phyloP scores from a whole-genome alignment of 495 filamentous ascomycete genomes.

The Penicillium coffeae region DNA sequence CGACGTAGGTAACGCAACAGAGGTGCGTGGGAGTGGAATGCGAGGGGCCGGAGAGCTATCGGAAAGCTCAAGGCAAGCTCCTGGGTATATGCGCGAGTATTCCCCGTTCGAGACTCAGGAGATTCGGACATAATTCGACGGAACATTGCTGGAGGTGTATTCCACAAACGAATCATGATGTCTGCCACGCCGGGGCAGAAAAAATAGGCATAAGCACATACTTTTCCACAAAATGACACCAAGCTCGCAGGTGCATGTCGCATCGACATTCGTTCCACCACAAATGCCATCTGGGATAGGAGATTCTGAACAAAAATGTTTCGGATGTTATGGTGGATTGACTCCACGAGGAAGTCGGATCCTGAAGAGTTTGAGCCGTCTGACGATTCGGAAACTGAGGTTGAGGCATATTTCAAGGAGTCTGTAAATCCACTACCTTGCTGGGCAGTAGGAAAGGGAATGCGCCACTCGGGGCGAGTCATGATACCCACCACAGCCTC shows the following conservation, averaged over 20 bases:
- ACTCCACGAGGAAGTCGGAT: conserved; percentile 81
- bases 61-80: conserved; percentile 72
- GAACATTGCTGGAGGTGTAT: conserved; percentile 58
- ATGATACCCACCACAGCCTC: conserved; percentile 83
- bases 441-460: conserved; percentile 53
- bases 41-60: conserved; percentile 60
- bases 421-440: conserved; percentile 23
- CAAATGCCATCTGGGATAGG: conserved; percentile 79
- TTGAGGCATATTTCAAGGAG: conserved; percentile 32
- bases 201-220: conserved; percentile 92
- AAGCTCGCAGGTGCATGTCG: conserved; percentile 86
- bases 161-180: conserved; percentile 81
- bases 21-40: conserved; percentile 63
- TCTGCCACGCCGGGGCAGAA: conserved; percentile 90
- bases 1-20: conserved; percentile 63
- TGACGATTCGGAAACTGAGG: conserved; percentile 39
- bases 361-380: conserved; percentile 40
- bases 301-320: conserved; percentile 87
- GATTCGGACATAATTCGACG: conserved; percentile 68
- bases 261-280: conserved; percentile 88
- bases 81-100: conserved; percentile 36
- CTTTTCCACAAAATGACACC: conserved; percentile 91
- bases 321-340: conserved; percentile 89
- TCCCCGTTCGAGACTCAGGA: conserved; percentile 41
- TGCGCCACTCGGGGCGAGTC: conserved; percentile 88